Base-by-base conservation (phyloP, 2,329 filamentous ascomycete genomes). In the Drechslerella coelobrocha region DNA sequence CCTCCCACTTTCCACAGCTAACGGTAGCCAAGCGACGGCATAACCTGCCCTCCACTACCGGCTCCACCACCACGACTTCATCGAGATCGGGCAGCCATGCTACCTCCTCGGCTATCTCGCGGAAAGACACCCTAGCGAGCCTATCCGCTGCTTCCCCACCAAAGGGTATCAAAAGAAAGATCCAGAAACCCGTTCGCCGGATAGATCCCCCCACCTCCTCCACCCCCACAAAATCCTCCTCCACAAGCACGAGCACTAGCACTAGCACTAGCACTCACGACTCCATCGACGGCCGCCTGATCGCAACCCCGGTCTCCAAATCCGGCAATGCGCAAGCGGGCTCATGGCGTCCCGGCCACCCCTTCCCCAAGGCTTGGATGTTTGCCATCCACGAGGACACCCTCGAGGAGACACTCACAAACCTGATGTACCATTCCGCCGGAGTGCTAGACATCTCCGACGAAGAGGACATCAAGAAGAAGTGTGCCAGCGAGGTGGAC, bases 311-410 rank as follows among this genome's bases (percentile, higher is more conserved):
- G 24, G 60, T 72, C 14, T 37, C 68, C 27, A 63, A 63, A 31
- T 55, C 59, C 5, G 60, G 66, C 41, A 60, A 56, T 37, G 23
- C 59, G 7, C 54, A 45, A 2, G 59, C 53, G 1, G 54, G 17
- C 17, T 43, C 52, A 43, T 63, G 66, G 59, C 59, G 66, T 26
- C 59, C 66, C 24, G 66, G 59, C 47, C 66, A 63, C n/a, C 41
- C 48, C 6, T 72, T 72, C 60, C 66, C 66, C 21, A 65, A 72
- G 23, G 54, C 34, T 65, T 97, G 92, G 92, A 89, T 89, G 81
- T 97, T 99, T 77, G 89, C 93, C 68, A 97, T 99, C 76, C 88
- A 97, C 78, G 91, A 96, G 78, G 93, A 99, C 79, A 91, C 90
- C 0, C 86, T 89, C 6, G 90, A 96, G 78, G 90, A 97, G 77